phyloP scores from a whole-genome alignment of 345 rosid species.

The Brassica carinata region DNA sequence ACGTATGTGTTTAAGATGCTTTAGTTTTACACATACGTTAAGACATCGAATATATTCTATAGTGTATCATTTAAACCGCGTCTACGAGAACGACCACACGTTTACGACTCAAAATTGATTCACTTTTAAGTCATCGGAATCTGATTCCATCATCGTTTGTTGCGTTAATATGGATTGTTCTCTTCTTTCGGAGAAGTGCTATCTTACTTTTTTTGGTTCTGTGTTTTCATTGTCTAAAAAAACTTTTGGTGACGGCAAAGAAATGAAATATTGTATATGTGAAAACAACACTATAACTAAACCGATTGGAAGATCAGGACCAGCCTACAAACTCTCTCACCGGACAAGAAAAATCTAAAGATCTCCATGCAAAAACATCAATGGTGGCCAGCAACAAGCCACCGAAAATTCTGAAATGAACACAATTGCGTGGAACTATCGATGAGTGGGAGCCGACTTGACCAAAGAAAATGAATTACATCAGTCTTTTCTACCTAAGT shows the following conservation, averaged over 20 bases:
- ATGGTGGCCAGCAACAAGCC: no score
- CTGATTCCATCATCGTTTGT: constrained; percentile 7
- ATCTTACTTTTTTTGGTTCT: neutral
- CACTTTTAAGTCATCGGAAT: constrained; percentile 20
- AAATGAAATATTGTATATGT: neutral
- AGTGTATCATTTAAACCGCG: constrained; percentile 21
- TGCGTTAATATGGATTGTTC: constrained; percentile 10
- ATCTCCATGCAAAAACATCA: no score
- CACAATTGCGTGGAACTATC: no score
- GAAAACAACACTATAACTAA: no score
- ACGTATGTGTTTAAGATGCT: constrained; percentile 23
- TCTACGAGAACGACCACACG: constrained; percentile 14
- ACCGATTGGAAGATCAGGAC: no score
- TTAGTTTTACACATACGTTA: constrained; percentile 26
- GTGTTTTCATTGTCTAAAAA: neutral
- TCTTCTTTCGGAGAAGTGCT: neutral
- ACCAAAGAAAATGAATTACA: no score
- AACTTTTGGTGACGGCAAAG: neutral
- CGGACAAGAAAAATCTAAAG: no score
- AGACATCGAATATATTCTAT: neutral
- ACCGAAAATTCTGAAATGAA: no score
- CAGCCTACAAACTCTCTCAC: no score
- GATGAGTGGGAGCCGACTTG: no score
- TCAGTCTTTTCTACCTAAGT: no score
- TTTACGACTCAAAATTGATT: constrained; percentile 7